These are phyloP conservation scores for Typha latifolia DNA, from an alignment of 176 grass and related monocot species.

Conservation along the genomic window DNA sequence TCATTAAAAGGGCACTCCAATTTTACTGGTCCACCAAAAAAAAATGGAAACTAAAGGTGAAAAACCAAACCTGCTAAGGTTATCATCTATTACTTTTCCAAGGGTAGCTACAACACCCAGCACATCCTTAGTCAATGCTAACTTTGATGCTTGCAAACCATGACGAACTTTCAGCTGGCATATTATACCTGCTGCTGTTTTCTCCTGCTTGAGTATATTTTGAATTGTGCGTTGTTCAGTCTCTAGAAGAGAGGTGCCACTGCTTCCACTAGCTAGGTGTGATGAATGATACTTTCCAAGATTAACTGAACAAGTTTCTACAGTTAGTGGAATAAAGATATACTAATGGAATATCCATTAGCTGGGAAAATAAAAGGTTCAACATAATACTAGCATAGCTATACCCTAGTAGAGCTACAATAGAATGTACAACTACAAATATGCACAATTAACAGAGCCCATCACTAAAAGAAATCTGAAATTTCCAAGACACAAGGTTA, in stretches of 20 bases:
- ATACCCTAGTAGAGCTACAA: neutral
- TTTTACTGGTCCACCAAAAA: too few species aligned
- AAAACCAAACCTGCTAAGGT: constrained; percentile 63
- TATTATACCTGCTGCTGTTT: constrained; percentile 46
- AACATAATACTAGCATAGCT: neutral
- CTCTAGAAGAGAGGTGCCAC: constrained; percentile 32
- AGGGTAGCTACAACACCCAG: constrained; percentile 68
- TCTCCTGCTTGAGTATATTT: constrained; percentile 41
- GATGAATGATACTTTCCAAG: constrained; percentile 48
- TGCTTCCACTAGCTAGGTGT: constrained; percentile 21
- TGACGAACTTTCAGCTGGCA: constrained; percentile 44
- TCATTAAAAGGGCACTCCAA: too few species aligned
- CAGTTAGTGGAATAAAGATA: neutral
- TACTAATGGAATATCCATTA: neutral
- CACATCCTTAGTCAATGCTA: constrained; percentile 46
- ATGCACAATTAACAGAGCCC: too few species aligned
- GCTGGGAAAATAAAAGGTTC: neutral
- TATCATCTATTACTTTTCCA: constrained; percentile 62
- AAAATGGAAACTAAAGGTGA: neutral
- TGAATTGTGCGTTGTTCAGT: constrained; percentile 35
- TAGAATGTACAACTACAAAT: neutral
- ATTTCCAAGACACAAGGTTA: too few species aligned
- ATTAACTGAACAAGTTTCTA: constrained; percentile 34
- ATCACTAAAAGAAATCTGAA: too few species aligned
- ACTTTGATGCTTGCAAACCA: constrained; percentile 17